A percentile compares a stretch with the other conserved stretches of the same genome.
phyloP scores from a whole-genome alignment of 371 early-diverging fungal genomes.

The Syncephalastrum contaminatum region DNA sequence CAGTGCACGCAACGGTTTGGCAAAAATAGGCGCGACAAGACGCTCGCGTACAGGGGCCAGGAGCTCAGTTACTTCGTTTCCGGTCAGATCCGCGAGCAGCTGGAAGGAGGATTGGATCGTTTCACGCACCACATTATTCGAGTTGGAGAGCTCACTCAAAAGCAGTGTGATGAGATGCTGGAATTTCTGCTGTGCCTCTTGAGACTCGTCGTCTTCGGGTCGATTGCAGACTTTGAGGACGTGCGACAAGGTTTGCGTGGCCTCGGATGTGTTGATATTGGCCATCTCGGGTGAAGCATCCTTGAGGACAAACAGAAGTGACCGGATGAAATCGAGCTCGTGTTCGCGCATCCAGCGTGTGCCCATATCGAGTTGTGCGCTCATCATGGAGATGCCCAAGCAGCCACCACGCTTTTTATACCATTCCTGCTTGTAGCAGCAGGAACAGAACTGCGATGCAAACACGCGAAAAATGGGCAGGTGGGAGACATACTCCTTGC shows the following conservation, averaged over 20 bases:
- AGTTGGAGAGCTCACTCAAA: slow-evolving; percentile 90
- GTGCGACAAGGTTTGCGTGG: slow-evolving; percentile 73
- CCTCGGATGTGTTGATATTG: slow-evolving; percentile 72
- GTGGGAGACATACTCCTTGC: slow-evolving; percentile 60
- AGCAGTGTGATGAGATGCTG: slow-evolving; percentile 78
- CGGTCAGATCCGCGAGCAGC: slow-evolving; percentile 76
- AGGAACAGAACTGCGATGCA: slow-evolving; percentile 77
- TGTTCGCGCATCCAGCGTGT: slow-evolving; percentile 89
- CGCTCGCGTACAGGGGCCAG: slow-evolving; percentile 84
- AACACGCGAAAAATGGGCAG: slow-evolving; percentile 76
- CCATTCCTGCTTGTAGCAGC: slow-evolving; percentile 87
- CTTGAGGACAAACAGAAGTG: slow-evolving; percentile 91
- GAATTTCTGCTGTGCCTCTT: slow-evolving; percentile 61
- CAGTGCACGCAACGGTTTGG: slow-evolving; percentile 94
- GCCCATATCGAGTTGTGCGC: slow-evolving; percentile 81
- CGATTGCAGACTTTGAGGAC: slow-evolving; percentile 84
- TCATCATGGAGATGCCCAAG: slow-evolving; percentile 82
- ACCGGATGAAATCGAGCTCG: slow-evolving; percentile 90
- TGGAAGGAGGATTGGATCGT: slow-evolving; percentile 84
- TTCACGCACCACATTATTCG: slow-evolving; percentile 87
- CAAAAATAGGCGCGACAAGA: slow-evolving; percentile 92
- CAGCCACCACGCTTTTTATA: slow-evolving; percentile 88
- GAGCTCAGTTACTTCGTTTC: slow-evolving; percentile 80
- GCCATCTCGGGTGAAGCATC: slow-evolving; percentile 85
- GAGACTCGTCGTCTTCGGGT: slow-evolving; percentile 59